Evolutionary conservation across 2,329 filamentous ascomycete species (phyloP).

Genomic region (Aureobasidium sp.): DNA sequence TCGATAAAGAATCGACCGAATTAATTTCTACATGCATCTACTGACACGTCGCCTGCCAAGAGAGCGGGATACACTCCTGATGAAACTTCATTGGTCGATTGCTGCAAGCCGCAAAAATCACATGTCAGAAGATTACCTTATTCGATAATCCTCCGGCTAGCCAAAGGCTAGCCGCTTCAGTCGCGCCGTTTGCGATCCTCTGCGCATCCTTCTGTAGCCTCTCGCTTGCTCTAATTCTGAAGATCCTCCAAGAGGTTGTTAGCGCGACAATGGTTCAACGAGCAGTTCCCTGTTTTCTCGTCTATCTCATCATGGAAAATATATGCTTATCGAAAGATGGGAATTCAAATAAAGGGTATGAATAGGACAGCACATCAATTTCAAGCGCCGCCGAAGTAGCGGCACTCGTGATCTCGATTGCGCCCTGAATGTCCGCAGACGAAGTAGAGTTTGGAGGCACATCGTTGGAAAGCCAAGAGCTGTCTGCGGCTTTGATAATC

Average conservation of each 20-base stretch:
- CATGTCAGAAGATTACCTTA: not conserved
- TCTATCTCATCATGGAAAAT: not conserved
- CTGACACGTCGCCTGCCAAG: not conserved
- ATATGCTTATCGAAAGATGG: not conserved
- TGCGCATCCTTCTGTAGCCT: not conserved
- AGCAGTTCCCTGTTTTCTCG: not conserved
- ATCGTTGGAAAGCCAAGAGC: not conserved
- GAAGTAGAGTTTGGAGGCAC: not conserved
- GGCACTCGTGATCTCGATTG: not conserved
- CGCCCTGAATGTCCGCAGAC: not conserved
- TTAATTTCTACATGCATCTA: not conserved
- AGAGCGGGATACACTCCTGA: not conserved
- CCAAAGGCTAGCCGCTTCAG: not conserved
- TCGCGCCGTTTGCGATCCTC: not conserved
- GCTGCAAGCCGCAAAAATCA: not conserved
- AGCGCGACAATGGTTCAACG: not conserved
- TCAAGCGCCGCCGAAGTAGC: not conserved
- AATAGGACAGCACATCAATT: not conserved
- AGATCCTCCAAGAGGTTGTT: too few relatives aligned
- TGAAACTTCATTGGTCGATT: not conserved
- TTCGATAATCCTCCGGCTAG: not conserved
- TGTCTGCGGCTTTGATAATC: not conserved
- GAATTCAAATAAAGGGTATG: not conserved
- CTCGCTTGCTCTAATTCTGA: not conserved
- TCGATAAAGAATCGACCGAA: not conserved